Conservation (phyloP, 2,329 filamentous ascomycete species). For the Massarina eburnea region DNA sequence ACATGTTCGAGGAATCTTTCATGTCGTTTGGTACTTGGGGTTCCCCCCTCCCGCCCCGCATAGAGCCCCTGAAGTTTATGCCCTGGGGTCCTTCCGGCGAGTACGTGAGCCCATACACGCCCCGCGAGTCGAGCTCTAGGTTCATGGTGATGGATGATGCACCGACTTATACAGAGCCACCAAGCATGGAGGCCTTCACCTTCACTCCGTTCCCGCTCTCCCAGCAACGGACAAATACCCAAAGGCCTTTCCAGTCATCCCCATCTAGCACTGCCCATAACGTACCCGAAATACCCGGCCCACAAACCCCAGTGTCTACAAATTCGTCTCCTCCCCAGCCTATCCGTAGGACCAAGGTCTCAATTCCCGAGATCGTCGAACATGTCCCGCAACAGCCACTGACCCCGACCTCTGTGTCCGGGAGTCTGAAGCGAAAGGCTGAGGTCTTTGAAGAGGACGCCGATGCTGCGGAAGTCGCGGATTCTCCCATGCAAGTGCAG, state of each 20-base stretch:
- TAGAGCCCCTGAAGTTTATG: slow-evolving; percentile 12
- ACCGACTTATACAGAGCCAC: background rate
- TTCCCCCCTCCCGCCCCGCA: slow-evolving; percentile 21
- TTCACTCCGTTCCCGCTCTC: background rate
- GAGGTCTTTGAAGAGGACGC: slow-evolving; percentile 23
- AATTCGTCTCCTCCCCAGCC: slow-evolving; percentile 19
- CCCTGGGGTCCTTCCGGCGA: slow-evolving; percentile 9
- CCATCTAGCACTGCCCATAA: slow-evolving; percentile 2
- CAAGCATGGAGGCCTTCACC: background rate
- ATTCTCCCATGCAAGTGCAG: background rate
- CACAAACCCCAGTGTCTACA: slow-evolving; percentile 14
- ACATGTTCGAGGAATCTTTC: slow-evolving; percentile 3
- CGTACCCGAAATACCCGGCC: slow-evolving; percentile 15
- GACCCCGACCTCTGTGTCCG: slow-evolving; percentile 28
- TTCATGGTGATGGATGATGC: slow-evolving; percentile 10
- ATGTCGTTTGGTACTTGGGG: slow-evolving; percentile 4
- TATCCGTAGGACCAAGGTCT: slow-evolving; percentile 27
- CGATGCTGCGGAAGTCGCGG: background rate
- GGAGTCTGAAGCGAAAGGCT: slow-evolving; percentile 35
- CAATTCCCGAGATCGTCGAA: slow-evolving; percentile 38
- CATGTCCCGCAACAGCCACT: slow-evolving; percentile 25
- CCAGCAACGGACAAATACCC: slow-evolving; percentile 2
- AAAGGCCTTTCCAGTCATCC: slow-evolving; percentile 3
- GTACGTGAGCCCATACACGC: slow-evolving; percentile 9
- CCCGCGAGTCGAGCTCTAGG: slow-evolving; percentile 5